Conservation (phyloP, 345 rosid genomes). For the Syzygium oleosum region DNA sequence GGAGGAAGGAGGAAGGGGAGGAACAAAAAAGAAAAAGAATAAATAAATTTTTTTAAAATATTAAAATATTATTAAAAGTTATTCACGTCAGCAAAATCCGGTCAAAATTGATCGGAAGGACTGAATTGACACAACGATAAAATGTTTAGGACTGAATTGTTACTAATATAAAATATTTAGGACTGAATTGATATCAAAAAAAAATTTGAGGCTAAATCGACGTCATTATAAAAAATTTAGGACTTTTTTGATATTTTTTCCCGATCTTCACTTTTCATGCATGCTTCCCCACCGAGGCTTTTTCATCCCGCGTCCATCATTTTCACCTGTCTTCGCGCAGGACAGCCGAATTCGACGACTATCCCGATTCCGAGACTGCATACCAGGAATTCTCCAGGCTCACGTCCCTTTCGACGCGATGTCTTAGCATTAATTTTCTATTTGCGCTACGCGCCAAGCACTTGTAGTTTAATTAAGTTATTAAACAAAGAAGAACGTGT, state of each 20-base stretch:
- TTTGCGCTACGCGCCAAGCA: not conserved
- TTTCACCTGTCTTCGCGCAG: not conserved
- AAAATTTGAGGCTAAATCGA: no score
- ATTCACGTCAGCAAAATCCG: accelerated
- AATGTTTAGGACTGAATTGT: no score
- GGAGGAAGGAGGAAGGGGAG: no score
- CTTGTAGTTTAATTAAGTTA: not conserved
- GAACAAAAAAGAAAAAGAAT: no score
- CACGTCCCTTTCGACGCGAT: not conserved
- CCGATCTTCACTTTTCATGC: not conserved
- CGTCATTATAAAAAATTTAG: no score
- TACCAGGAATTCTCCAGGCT: not conserved
- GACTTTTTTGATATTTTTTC: no score
- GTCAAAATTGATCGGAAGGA: no score
- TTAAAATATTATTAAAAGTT: no score
- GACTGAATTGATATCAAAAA: no score
- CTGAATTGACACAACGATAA: no score
- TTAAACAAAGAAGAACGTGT: not conserved
- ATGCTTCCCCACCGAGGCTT: not conserved
- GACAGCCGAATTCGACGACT: not conserved
- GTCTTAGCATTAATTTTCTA: not conserved
- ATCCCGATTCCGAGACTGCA: not conserved
- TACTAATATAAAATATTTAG: no score
- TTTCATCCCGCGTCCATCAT: not conserved
- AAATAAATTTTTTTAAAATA: no score